Evolutionary conservation across 805 yeast species (phyloP), one percentile per base, ranked within the genome.

Genomic region (Wickerhamomyces canadensis): DNA sequence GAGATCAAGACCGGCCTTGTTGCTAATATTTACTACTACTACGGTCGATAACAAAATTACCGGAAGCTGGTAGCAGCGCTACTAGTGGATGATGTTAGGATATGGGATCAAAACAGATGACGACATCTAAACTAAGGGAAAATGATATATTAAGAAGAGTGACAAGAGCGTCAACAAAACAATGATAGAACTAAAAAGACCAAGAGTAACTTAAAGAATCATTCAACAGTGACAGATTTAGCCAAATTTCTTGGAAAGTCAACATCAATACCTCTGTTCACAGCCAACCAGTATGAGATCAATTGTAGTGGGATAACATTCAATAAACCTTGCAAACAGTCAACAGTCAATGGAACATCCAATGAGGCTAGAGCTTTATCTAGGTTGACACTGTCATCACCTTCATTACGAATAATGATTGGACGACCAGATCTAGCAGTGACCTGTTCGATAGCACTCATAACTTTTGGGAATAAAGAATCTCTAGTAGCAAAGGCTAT

Each of bases 211-310:
- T n/a, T n/a, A n/a, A n/a, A n/a, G n/a, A n/a, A 10, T 59, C 70
- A 89, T 69, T 88, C 98, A 45, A 93, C 98, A 33, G 99, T 93
- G 40, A 93, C 99, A 35, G 96, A 83, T 71, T 93, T 93, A 46
- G 99, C 99, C 67, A 93, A 76, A 70, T 93, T 93, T 68, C 98
- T 80, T 49, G 99, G 99, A 80, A 91, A 91, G 64, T 93, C 99
- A 40, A 94, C 98, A 58, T 93, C 95, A 51, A 85, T 82, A 28
- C 97, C 98, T 59, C 91, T 84, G 65, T 81, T 79, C 37, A 87
- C 91, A 37, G 98, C 97, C 55, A 93, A 74, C 93, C 96, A 89
- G 69, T 93, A 93, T 57, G 96, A 83, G 78, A 89, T 88, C 62
- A 93, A 73, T 65, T 93, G 99, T 59, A 93, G 64, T 38, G 98